These are phyloP conservation scores for Geotrichum ghanense DNA, from an alignment of 805 yeast species.

Conservation along the genomic window DNA sequence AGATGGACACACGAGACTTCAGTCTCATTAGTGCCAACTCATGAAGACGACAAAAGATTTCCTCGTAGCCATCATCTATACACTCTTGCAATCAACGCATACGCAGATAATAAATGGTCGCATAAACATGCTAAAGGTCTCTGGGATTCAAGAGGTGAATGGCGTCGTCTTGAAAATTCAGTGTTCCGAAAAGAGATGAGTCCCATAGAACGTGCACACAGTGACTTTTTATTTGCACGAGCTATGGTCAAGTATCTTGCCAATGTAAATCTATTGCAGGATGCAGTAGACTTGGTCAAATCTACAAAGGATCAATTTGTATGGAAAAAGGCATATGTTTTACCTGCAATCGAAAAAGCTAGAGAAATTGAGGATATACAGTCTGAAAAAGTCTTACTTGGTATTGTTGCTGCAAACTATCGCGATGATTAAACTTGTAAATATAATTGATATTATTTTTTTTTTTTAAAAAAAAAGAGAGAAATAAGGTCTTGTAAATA, in stretches of 20 bases:
- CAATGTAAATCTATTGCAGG: constrained; percentile 43
- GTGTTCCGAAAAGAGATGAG: constrained; percentile 34
- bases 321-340: constrained; percentile 49
- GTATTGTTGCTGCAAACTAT: constrained; percentile 7
- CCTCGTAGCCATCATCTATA: constrained; percentile 41
- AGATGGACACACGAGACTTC: constrained; percentile 28
- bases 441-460: too few species aligned
- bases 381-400: constrained; percentile 5
- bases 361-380: constrained; percentile 34
- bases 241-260: constrained; percentile 54
- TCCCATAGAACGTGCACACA: constrained; percentile 27
- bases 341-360: constrained; percentile 31
- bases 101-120: constrained; percentile 45
- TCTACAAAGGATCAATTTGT: constrained; percentile 57
- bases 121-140: constrained; percentile 62
- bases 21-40: constrained; percentile 22
- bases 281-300: constrained; percentile 57
- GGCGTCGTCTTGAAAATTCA: constrained; percentile 20
- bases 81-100: constrained; percentile 54
- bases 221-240: constrained; percentile 62
- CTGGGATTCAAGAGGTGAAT: constrained; percentile 59
- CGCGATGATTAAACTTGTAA: too few species aligned
- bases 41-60: constrained; percentile 21
- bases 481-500: too few species aligned
- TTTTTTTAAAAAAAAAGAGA: too few species aligned